Conservation (phyloP, 106 monocot genomes). For the Apostasia ramifera region DNA sequence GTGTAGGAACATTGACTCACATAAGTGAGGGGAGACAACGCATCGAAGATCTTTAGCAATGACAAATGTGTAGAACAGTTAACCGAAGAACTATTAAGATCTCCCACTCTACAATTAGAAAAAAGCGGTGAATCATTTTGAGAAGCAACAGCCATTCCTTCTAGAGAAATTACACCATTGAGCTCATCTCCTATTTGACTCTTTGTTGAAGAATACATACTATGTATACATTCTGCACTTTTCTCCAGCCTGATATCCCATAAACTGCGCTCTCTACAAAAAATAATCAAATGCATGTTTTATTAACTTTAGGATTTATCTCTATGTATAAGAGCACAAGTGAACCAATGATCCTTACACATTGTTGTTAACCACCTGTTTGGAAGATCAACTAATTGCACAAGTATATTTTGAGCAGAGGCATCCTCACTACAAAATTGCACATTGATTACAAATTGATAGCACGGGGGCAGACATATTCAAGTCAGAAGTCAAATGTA, state of each 20-base stretch:
- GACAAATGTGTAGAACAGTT: slow-evolving; percentile 5
- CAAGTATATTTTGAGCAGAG: slow-evolving; percentile 41
- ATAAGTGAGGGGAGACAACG: slow-evolving; percentile 30
- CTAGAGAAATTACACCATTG: neutral
- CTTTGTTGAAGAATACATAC: slow-evolving; percentile 2
- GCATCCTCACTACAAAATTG: slow-evolving; percentile 28
- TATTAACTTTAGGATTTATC: neutral
- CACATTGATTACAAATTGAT: too few species aligned
- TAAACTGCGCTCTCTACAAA: slow-evolving; percentile 7
- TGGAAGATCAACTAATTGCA: slow-evolving; percentile 18
- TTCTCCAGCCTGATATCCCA: slow-evolving; percentile 4
- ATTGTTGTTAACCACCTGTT: slow-evolving; percentile 19
- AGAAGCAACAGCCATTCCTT: slow-evolving; percentile 2
- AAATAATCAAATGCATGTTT: neutral
- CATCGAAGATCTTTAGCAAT: slow-evolving; percentile 18
- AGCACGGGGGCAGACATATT: too few species aligned
- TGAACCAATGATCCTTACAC: slow-evolving; percentile 23
- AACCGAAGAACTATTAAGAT: slow-evolving; percentile 4
- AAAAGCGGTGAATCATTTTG: slow-evolving; percentile 6
- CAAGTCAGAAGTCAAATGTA: too few species aligned
- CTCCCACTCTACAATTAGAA: neutral
- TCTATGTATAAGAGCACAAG: neutral
- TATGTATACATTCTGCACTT: neutral
- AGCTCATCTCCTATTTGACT: slow-evolving; percentile 10
- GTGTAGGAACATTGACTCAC: slow-evolving; percentile 24